These are phyloP conservation scores for Drosera spatulata DNA, from an alignment of 179 eudicot genomes.

Conservation along the genomic window DNA sequence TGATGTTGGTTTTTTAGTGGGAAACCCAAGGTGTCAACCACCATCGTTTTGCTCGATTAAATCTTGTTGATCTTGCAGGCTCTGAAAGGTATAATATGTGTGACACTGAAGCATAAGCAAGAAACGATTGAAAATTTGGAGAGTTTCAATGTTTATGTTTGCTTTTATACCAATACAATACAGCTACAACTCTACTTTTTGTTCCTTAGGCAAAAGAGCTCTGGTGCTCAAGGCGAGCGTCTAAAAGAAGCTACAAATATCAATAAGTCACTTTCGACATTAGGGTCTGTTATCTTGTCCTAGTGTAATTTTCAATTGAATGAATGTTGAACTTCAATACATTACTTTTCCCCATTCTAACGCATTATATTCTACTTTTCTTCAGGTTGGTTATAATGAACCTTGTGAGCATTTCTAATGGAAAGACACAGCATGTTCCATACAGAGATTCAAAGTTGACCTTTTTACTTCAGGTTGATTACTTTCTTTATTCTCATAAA, in stretches of 20 bases:
- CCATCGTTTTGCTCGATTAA: slow-evolving; percentile 87
- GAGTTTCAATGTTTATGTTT: background rate
- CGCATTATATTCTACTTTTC: background rate
- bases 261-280: slow-evolving; percentile 94
- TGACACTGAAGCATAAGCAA: background rate
- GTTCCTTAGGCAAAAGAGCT: slow-evolving; percentile 78
- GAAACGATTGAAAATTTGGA: background rate
- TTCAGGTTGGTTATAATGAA: slow-evolving; percentile 96
- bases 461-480: slow-evolving; percentile 88
- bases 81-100: slow-evolving; percentile 72
- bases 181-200: no score
- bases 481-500: background rate
- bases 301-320: background rate
- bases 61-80: slow-evolving; percentile 98
- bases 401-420: slow-evolving; percentile 84
- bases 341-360: background rate
- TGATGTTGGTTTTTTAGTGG: slow-evolving; percentile 47
- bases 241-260: slow-evolving; percentile 98
- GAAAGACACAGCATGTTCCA: slow-evolving; percentile 92
- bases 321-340: background rate
- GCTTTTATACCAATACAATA: no score
- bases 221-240: slow-evolving; percentile 99
- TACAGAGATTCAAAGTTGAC: slow-evolving; percentile 98
- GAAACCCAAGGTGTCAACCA: slow-evolving; percentile 97
- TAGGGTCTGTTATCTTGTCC: slow-evolving; percentile 47